phyloP scores from a whole-genome alignment of 805 yeast genomes.

The Brettanomyces sp. region DNA sequence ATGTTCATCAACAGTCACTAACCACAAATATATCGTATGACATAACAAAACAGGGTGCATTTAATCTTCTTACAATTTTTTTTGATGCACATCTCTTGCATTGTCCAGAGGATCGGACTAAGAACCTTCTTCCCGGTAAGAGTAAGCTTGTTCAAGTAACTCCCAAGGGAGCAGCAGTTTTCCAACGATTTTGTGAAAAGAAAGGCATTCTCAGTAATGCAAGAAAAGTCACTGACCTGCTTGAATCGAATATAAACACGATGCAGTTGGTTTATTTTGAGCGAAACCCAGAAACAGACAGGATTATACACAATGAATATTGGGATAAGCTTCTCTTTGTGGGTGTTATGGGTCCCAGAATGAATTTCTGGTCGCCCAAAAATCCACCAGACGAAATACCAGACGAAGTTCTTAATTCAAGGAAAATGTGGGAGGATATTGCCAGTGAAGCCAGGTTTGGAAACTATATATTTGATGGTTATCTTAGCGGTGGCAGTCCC shows the following conservation, averaged over 20 bases:
- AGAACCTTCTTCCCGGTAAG: constrained; percentile 33
- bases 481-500: not conserved
- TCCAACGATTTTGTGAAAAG: constrained; percentile 50
- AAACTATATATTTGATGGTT: not conserved
- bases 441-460: constrained; percentile 1
- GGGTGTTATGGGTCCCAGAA: constrained; percentile 49
- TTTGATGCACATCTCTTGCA: constrained; percentile 60
- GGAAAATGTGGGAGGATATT: constrained; percentile 9
- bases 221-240: constrained; percentile 15
- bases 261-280: constrained; percentile 65
- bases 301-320: constrained; percentile 50
- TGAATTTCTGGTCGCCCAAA: constrained; percentile 61
- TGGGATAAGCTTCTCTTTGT: constrained; percentile 58
- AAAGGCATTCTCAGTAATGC: constrained; percentile 22
- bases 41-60: constrained; percentile 40
- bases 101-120: constrained; percentile 66
- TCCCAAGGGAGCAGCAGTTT: constrained; percentile 75
- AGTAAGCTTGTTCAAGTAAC: constrained; percentile 63
- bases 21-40: constrained; percentile 45
- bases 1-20: constrained; percentile 36
- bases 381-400: constrained; percentile 38
- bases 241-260: constrained; percentile 54
- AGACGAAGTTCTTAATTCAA: constrained; percentile 10
- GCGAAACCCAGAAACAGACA: constrained; percentile 48
- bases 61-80: constrained; percentile 37